These are phyloP conservation scores for Penicillium chermesinum DNA, from an alignment of 495 filamentous ascomycete genomes.

Conservation along the genomic window DNA sequence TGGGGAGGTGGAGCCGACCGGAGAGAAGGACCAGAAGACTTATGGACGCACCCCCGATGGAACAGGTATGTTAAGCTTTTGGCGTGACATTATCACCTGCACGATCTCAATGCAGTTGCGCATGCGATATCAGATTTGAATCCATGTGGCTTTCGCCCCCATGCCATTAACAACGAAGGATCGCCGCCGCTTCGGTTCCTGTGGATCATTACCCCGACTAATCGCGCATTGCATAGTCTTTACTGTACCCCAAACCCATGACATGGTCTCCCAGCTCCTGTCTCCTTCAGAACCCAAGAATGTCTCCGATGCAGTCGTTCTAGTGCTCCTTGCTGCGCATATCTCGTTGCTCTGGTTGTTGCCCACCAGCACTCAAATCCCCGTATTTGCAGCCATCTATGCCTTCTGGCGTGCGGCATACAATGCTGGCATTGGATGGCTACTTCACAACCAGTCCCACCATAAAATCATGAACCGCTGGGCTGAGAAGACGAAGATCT, in stretches of 20 bases:
- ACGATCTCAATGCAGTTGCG: not conserved
- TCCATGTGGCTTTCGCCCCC: not conserved
- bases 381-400: constrained; percentile 74
- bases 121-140: not conserved
- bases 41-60: constrained; percentile 91
- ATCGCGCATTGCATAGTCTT: constrained; percentile 59
- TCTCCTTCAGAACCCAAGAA: constrained; percentile 97
- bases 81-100: not conserved
- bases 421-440: constrained; percentile 88
- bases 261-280: constrained; percentile 97
- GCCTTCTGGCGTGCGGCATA: constrained; percentile 90
- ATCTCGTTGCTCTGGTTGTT: constrained; percentile 67
- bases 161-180: not conserved
- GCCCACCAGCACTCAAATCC: constrained; percentile 59
- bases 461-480: constrained; percentile 79
- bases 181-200: not conserved
- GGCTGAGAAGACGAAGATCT: constrained; percentile 79
- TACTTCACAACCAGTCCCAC: constrained; percentile 85
- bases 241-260: constrained; percentile 91
- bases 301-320: constrained; percentile 72
- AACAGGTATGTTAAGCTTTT: constrained; percentile 57
- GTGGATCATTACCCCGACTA: constrained; percentile 15
- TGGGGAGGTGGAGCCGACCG: constrained; percentile 33
- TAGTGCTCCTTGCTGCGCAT: constrained; percentile 72
- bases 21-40: constrained; percentile 62